Evolutionary conservation across 805 yeast species (phyloP).

Genomic region (Ogataea trehaloabstinens): DNA sequence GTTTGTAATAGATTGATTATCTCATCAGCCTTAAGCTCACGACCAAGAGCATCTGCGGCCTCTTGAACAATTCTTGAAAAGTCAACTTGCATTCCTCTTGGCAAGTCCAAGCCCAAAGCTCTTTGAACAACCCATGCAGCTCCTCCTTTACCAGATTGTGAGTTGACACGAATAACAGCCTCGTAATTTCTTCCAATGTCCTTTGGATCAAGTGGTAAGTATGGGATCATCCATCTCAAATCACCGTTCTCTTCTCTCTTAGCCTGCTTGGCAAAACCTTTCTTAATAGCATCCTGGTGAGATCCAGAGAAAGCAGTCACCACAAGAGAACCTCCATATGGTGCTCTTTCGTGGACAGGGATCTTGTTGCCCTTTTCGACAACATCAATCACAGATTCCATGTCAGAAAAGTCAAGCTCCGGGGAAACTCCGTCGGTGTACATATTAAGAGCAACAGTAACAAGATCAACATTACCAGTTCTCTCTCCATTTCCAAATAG

Average conservation of each 20-base stretch:
- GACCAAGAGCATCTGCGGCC: conserved; percentile 62
- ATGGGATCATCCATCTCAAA: conserved; percentile 65
- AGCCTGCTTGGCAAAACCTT: conserved; percentile 45
- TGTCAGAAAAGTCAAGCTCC: conserved; percentile 66
- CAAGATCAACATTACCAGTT: conserved; percentile 79
- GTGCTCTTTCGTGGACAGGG: conserved; percentile 72
- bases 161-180: conserved; percentile 79
- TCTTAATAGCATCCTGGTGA: conserved; percentile 38
- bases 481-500: conserved; percentile 82
- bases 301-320: conserved; percentile 75
- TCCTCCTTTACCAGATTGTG: conserved; percentile 88
- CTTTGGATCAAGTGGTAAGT: conserved; percentile 77
- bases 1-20: conserved; percentile 55
- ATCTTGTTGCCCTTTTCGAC: conserved; percentile 78
- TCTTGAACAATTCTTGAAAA: conserved; percentile 65
- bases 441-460: conserved; percentile 72
- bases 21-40: conserved; percentile 68
- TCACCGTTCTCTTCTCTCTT: conserved; percentile 48
- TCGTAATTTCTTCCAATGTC: conserved; percentile 80
- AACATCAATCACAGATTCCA: conserved; percentile 62
- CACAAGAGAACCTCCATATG: conserved; percentile 76
- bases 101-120: conserved; percentile 69
- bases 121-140: conserved; percentile 79
- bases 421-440: conserved; percentile 78
- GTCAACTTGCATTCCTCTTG: conserved; percentile 66